Conservation (phyloP, 306 rosid genomes). For the Pyrus pyrifolia region DNA sequence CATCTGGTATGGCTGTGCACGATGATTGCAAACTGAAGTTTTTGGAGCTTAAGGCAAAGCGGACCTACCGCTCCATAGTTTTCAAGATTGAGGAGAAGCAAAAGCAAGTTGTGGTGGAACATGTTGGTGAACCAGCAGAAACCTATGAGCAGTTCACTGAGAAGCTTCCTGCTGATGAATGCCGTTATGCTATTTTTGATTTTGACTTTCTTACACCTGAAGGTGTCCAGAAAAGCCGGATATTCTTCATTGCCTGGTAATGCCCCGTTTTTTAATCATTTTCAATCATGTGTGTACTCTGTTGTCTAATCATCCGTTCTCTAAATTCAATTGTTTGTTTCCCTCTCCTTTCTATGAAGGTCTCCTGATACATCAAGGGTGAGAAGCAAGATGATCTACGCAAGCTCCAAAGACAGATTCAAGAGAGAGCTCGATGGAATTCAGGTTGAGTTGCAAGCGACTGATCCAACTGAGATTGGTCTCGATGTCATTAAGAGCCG, state of each 20-base stretch:
- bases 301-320: background rate
- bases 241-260: constrained; percentile 81
- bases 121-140: constrained; percentile 62
- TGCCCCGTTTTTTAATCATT: background rate
- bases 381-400: constrained; percentile 91
- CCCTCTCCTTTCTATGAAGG: constrained; percentile 34
- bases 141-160: constrained; percentile 64
- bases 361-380: constrained; percentile 73
- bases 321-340: background rate
- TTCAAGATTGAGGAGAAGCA: constrained; percentile 84
- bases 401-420: constrained; percentile 87
- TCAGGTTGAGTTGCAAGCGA: constrained; percentile 77
- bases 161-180: constrained; percentile 73
- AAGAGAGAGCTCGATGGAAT: constrained; percentile 94
- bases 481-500: constrained; percentile 77
- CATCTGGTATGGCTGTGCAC: constrained; percentile 73
- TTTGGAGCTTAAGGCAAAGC: constrained; percentile 72
- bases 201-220: constrained; percentile 74
- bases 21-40: constrained; percentile 80
- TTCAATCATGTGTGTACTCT: background rate
- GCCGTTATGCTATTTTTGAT: constrained; percentile 81
- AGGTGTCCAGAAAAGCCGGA: constrained; percentile 70
- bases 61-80: constrained; percentile 63
- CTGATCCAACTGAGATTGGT: constrained; percentile 80
- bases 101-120: constrained; percentile 79